Percentiles rank a stretch among this genome's conserved stretches.
Conservation (phyloP, 1,284 basidiomycete species). For the Wallemia mellicola region DNA sequence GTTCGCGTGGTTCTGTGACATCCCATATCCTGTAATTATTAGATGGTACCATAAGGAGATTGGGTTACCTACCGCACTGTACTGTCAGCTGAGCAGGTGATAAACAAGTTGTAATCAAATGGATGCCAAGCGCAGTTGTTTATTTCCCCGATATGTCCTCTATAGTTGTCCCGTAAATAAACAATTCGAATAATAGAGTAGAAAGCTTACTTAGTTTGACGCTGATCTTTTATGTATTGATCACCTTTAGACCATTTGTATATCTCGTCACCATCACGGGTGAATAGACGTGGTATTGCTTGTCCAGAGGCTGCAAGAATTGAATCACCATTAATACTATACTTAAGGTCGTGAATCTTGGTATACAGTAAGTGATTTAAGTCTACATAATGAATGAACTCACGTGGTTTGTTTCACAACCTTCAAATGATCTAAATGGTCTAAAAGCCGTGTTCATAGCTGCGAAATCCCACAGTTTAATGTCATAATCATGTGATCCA, state of each 20-base stretch:
- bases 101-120: conserved; percentile 44
- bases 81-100: conserved; percentile 78
- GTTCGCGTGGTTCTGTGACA: conserved; percentile 52
- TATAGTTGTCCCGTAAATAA: conserved; percentile 18
- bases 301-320: conserved; percentile 70
- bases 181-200: not conserved
- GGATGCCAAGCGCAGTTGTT: conserved; percentile 80
- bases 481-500: conserved; percentile 85
- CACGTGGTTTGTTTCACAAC: conserved; percentile 72
- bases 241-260: conserved; percentile 79
- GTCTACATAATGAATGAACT: conserved; percentile 13
- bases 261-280: conserved; percentile 65
- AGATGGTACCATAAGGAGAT: not conserved
- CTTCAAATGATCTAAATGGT: conserved; percentile 88
- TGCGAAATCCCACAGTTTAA: conserved; percentile 97
- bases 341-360: conserved; percentile 65
- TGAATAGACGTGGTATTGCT: conserved; percentile 57
- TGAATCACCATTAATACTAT: conserved; percentile 51
- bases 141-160: conserved; percentile 79
- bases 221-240: conserved; percentile 93
- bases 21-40: conserved; percentile 96
- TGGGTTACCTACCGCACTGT: conserved; percentile 62
- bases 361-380: not conserved
- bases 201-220: conserved; percentile 48
- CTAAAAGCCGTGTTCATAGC: conserved; percentile 64